Evolutionary conservation across 768 basidiomycete genomes (phyloP).

Genomic region (Leccinum ochraceum): DNA sequence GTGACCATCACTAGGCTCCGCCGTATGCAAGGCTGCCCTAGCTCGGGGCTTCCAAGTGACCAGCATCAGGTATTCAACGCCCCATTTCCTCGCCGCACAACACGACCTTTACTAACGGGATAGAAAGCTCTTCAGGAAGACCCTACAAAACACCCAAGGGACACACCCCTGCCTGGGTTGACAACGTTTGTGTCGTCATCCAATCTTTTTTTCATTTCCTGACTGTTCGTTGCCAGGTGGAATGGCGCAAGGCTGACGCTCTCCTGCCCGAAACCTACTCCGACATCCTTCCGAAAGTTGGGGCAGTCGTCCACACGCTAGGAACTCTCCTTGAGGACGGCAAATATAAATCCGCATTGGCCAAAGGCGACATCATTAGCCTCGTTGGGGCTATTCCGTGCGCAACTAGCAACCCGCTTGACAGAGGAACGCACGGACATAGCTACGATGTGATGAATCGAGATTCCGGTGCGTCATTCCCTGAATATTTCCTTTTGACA

Average conservation of each 20-base stretch:
- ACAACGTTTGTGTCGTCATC: slow-evolving; percentile 50
- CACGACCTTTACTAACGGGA: background rate
- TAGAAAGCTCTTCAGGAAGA: slow-evolving; percentile 76
- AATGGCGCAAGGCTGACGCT: slow-evolving; percentile 86
- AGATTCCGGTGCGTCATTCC: slow-evolving; percentile 71
- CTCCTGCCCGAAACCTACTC: slow-evolving; percentile 74
- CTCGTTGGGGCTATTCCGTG: slow-evolving; percentile 50
- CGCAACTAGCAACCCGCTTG: slow-evolving; percentile 59
- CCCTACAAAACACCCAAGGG: slow-evolving; percentile 90
- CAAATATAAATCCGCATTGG: slow-evolving; percentile 76
- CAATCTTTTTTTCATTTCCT: slow-evolving; percentile 7
- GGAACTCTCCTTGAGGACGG: slow-evolving; percentile 85
- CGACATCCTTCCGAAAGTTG: slow-evolving; percentile 61
- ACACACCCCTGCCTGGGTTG: slow-evolving; percentile 84
- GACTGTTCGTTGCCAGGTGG: slow-evolving; percentile 52
- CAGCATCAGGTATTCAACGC: slow-evolving; percentile 69
- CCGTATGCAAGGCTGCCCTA: slow-evolving; percentile 87
- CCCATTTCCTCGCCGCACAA: background rate
- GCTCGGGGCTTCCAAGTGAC: slow-evolving; percentile 83
- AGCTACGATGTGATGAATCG: slow-evolving; percentile 85
- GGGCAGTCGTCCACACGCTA: slow-evolving; percentile 90
- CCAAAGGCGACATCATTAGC: slow-evolving; percentile 54
- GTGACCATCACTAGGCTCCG: slow-evolving; percentile 64
- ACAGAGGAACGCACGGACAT: slow-evolving; percentile 40
- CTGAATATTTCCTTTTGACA: slow-evolving; percentile 5